A percentile compares a stretch with the other conserved stretches of the same genome.
phyloP scores from a whole-genome alignment of 2,329 filamentous ascomycete genomes.

The Cercospora zeae-maydis region DNA sequence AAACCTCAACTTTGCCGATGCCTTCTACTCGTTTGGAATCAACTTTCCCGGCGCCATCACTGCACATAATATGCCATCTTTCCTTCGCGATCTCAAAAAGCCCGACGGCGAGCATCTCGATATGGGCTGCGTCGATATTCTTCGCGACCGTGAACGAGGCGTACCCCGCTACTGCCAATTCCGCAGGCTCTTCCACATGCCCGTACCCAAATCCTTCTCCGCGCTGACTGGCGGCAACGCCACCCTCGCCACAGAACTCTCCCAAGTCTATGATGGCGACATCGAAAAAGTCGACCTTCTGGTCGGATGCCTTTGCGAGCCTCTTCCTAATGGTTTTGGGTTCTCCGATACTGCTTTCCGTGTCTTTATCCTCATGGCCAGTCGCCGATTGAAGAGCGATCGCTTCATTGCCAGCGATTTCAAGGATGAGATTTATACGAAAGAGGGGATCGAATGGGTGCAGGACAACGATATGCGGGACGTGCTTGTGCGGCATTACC shows the following conservation, averaged over 20 bases:
- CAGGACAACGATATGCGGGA: constrained; percentile 45
- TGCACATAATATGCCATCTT: constrained; percentile 40
- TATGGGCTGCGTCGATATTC: constrained; percentile 47
- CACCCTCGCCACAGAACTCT: constrained; percentile 38
- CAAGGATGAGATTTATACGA: constrained; percentile 42
- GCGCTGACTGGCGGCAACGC: constrained; percentile 42
- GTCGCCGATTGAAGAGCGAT: constrained; percentile 44
- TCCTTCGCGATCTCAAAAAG: constrained; percentile 42
- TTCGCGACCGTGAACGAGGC: constrained; percentile 48
- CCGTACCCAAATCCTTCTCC: constrained; percentile 39
- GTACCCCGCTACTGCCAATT: constrained; percentile 48
- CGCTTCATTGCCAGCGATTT: constrained; percentile 45
- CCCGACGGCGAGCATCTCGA: constrained; percentile 45
- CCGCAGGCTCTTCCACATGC: constrained; percentile 44
- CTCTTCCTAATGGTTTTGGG: constrained; percentile 45
- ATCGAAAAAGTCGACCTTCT: constrained; percentile 45
- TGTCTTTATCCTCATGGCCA: constrained; percentile 48
- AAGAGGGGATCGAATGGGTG: constrained; percentile 45
- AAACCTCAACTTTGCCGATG: constrained; percentile 37
- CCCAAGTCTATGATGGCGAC: constrained; percentile 41
- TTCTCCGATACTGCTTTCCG: constrained; percentile 50
- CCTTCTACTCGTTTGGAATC: constrained; percentile 48
- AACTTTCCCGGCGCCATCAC: constrained; percentile 49
- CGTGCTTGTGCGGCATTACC: constrained; percentile 45
- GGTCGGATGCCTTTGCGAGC: constrained; percentile 45